Evolutionary conservation across 768 basidiomycete genomes (phyloP).

Genomic region (Suillus brevipes): DNA sequence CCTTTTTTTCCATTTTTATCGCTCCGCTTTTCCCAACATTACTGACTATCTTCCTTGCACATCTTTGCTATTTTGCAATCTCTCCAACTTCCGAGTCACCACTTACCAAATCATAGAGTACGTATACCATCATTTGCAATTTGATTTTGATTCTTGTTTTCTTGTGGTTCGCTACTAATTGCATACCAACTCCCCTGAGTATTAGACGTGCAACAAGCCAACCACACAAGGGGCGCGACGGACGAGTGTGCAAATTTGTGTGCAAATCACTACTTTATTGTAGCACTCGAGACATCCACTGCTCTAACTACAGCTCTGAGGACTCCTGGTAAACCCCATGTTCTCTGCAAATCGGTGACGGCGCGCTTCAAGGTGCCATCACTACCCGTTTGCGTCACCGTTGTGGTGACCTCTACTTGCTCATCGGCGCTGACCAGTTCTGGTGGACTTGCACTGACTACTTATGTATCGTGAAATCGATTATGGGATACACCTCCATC

Average conservation of each 20-base stretch:
- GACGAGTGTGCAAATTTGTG: not conserved
- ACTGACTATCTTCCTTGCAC: not conserved
- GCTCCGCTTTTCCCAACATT: not conserved
- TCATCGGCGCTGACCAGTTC: not conserved
- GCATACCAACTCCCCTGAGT: not conserved
- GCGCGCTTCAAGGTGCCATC: not conserved
- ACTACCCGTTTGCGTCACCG: not conserved
- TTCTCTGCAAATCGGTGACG: not conserved
- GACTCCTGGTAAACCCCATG: not conserved
- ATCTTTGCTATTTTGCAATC: not conserved
- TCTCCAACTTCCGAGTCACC: not conserved
- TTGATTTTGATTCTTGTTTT: not conserved
- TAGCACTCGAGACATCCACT: not conserved
- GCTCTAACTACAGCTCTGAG: not conserved
- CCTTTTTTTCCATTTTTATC: not conserved
- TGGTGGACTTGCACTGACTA: not conserved
- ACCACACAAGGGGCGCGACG: not conserved
- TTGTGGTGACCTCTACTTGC: not conserved
- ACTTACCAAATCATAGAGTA: conserved; percentile 4
- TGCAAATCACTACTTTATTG: not conserved
- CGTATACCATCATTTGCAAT: conserved; percentile 3
- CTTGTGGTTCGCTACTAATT: not conserved
- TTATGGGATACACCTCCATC: not conserved
- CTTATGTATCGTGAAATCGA: not conserved
- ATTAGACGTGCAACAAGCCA: not conserved